Percentiles rank a stretch among this genome's conserved stretches.
Conservation (phyloP, 495 filamentous ascomycete species). For the Penicillium cataractarum region DNA sequence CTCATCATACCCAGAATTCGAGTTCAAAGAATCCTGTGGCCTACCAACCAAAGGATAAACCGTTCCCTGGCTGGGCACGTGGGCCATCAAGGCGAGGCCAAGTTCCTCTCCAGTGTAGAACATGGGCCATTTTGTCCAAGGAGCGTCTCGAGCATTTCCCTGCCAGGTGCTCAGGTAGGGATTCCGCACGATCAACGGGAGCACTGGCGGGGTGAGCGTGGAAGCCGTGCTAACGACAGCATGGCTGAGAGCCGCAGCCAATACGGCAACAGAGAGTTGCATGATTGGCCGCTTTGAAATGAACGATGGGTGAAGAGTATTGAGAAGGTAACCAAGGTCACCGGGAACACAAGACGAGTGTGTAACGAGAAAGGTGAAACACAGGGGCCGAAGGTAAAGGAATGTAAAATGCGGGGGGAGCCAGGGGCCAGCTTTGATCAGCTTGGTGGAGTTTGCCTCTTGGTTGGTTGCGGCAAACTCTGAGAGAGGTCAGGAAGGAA, state of each 20-base stretch:
- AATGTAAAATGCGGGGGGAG: conserved; percentile 35
- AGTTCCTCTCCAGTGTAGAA: conserved; percentile 90
- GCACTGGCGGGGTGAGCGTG: conserved; percentile 70
- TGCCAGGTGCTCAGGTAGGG: conserved; percentile 93
- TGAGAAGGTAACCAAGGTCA: conserved; percentile 5
- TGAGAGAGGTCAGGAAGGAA: neutral
- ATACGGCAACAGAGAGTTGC: conserved; percentile 40
- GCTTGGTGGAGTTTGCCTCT: conserved; percentile 10
- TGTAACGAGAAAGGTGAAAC: conserved; percentile 17
- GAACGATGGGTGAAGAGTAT: conserved; percentile 7
- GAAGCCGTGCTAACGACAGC: conserved; percentile 46
- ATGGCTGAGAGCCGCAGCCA: conserved; percentile 41
- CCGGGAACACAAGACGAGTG: conserved; percentile 9
- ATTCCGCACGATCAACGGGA: conserved; percentile 87
- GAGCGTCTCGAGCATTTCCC: conserved; percentile 71
- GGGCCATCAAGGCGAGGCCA: conserved; percentile 80
- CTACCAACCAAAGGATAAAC: conserved; percentile 90
- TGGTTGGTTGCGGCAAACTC: neutral
- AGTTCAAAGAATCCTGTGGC: conserved; percentile 76
- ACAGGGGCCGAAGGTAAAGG: conserved; percentile 20
- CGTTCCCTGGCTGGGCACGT: conserved; percentile 65
- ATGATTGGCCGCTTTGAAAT: conserved; percentile 25
- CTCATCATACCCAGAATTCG: conserved; percentile 45
- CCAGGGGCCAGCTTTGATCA: conserved; percentile 2
- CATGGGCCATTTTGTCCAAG: conserved; percentile 94